Conservation (phyloP, 495 filamentous ascomycete genomes). For the Oleoguttula mirabilis region DNA sequence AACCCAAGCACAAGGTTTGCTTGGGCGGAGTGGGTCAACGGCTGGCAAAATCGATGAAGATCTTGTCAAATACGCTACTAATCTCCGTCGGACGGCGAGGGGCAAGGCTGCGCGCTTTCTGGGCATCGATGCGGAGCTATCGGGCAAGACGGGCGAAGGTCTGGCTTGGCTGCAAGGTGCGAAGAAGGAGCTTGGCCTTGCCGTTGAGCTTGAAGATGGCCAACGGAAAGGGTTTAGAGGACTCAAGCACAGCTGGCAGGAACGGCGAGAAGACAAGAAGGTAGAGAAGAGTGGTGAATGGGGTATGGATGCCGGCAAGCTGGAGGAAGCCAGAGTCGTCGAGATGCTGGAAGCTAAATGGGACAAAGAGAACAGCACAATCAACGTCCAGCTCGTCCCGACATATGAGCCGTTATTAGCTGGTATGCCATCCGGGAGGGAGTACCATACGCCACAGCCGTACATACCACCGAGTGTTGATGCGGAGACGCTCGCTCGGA, state of each 20-base stretch:
- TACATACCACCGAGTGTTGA: constrained; percentile 26
- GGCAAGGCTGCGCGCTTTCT: constrained; percentile 84
- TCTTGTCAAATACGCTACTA: constrained; percentile 58
- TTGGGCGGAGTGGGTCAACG: constrained; percentile 25
- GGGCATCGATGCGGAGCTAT: constrained; percentile 74
- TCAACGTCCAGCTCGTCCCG: constrained; percentile 69
- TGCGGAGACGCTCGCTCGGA: constrained; percentile 22
- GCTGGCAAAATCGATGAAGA: constrained; percentile 44
- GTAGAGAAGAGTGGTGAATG: constrained; percentile 59
- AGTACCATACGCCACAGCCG: constrained; percentile 50
- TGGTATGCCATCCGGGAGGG: constrained; percentile 73
- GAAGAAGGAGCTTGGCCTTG: constrained; percentile 54
- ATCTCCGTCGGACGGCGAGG: constrained; percentile 57
- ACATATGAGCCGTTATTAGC: constrained; percentile 54
- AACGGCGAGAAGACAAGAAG: constrained; percentile 54
- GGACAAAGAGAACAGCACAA: constrained; percentile 84
- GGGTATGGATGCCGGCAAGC: constrained; percentile 69
- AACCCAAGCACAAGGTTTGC: constrained; percentile 44
- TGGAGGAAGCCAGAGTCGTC: constrained; percentile 76
- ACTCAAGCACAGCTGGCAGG: constrained; percentile 60
- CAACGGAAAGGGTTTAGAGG: constrained; percentile 44
- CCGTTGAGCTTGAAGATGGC: constrained; percentile 32
- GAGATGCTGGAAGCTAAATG: constrained; percentile 83
- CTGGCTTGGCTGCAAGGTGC: constrained; percentile 75
- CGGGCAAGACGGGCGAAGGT: constrained; percentile 63